Evolutionary conservation across 192 early-diverging fungal species (phyloP), one percentile per base, ranked within the genome.

Genomic region (Gaertneriomyces semiglobifer): DNA sequence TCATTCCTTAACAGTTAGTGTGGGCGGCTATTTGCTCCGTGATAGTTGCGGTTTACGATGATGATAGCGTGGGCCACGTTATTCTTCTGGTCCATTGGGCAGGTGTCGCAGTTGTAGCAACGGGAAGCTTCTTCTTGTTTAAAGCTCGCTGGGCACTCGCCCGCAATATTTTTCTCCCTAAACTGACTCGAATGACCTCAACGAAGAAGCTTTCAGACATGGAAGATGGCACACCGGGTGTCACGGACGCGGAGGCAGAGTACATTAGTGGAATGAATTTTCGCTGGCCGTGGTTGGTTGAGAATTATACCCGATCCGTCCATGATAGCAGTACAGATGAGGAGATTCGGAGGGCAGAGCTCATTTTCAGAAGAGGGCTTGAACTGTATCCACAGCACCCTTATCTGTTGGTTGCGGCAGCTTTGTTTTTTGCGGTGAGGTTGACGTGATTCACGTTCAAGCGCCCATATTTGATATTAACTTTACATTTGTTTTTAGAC

Each of bases 351-450:
- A 52, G 64, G 14, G 64, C 54, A 12, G 64, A 66, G 43, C 25
- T 66, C 14, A 12, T 66, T 7, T 66, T 45, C 44, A 47, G 64
- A 38, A 52, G 64, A 43, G 64, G 64, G 19, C 54, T 66, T 38
- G 64, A 66, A 43, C 39, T 66, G 14, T 66, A 44, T 45, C 64
- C 64, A 11, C 19, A 66, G 39, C 1, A 66, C 1, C n/a, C 43
- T 43, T 19, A 18, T 40, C 25, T 66, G 9, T 42, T 66, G 6
- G 44, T 57, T 33, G 20, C 12, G 12, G 64, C 64, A 42, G 64
- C 64, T 4, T 19, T 66, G 41, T 66, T 66, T 44, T 66, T 66
- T 46, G 53, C 64, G 54, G 64, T 66, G 57, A 25, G 16, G 12
- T 25, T 33, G 12, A 1, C 55, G 20, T 33, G 55, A 2, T 57